Base-by-base conservation (phyloP, 2,329 filamentous ascomycete species). In the Cladosporium phlei region DNA sequence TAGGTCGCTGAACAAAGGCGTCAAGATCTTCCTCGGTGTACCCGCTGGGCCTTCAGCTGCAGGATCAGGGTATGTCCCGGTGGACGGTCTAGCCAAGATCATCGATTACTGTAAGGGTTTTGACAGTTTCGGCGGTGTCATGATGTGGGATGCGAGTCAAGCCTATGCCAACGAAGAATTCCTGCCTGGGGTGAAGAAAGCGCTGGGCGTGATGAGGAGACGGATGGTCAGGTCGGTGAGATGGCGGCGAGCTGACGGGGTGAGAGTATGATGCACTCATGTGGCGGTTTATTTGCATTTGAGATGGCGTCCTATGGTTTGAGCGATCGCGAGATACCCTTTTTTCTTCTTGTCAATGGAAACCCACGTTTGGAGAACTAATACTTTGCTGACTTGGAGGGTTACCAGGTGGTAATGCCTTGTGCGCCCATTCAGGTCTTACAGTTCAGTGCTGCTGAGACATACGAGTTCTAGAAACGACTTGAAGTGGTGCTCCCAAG, bases 91-190 rank as follows among this genome's bases (percentile, higher is more conserved):
- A 51, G 50, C 49, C 21, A 29, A 43, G 5, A 52, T 66, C n/a
- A 55, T 63, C n/a, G 52, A 55, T 21, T 54, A 56, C n/a, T 60
- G 59, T n/a, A 59, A 55, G 51, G 49, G 48, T 2, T 56, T 64
- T 32, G 50, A 50, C 1, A 68, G 65, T 48, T 62, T 71, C 51
- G 68, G 66, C 1, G 67, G 67, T 1, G 56, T 69, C 4, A 70
- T 69, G 66, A 60, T 69, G 49, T 70, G 67, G 67, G 67, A 66
- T 56, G 59, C 77, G 80, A 62, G 71, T 86, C 63, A 66, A 52
- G 63, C 60, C 7, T 57, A 55, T 39, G 58, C 58, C 1, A 66
- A 68, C 39, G 27, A 19, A 3, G 57, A 54, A 5, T 65, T 62
- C 25, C 38, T 64, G 32, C 38, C 28, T 10, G 52, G 51, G 2